Conservation (phyloP, 1,284 basidiomycete species). For the Naganishia sp. region DNA sequence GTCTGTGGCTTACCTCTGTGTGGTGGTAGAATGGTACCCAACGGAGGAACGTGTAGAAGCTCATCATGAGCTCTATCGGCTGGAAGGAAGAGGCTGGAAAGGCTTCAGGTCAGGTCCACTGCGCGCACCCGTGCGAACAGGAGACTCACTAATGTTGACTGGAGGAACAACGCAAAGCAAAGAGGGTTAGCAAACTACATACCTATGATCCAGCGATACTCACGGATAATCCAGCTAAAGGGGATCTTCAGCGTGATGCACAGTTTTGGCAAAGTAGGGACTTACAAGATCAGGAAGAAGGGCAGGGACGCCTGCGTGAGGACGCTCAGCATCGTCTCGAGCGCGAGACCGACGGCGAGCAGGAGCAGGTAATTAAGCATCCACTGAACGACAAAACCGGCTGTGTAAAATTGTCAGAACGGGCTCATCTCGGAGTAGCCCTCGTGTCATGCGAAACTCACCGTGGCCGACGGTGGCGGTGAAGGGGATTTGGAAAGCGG, state of each 20-base stretch:
- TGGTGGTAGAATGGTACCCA: constrained; percentile 46
- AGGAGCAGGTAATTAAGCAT: constrained; percentile 46
- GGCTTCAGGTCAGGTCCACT: not conserved
- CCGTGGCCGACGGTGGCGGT: constrained; percentile 41
- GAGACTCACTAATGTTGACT: constrained; percentile 44
- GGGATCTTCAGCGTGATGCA: not conserved
- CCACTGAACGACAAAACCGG: constrained; percentile 48
- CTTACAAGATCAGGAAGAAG: constrained; percentile 47
- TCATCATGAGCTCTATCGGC: constrained; percentile 43
- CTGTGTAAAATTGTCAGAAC: constrained; percentile 26
- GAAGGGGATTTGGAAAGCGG: constrained; percentile 46
- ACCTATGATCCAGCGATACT: not conserved
- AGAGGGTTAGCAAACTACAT: not conserved
- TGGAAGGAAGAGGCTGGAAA: constrained; percentile 44
- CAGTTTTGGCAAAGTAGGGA: constrained; percentile 9
- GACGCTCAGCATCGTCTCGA: constrained; percentile 46
- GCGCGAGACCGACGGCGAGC: constrained; percentile 44
- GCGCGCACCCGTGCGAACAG: no score
- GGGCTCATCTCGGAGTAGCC: not conserved
- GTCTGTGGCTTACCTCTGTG: constrained; percentile 33
- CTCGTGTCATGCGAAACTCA: constrained; percentile 10
- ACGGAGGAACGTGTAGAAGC: constrained; percentile 44
- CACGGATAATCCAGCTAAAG: constrained; percentile 18
- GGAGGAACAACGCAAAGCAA: not conserved
- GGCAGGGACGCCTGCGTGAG: constrained; percentile 43